phyloP scores from a whole-genome alignment of 129 eudicot species.

The Helichrysum umbraculigerum region DNA sequence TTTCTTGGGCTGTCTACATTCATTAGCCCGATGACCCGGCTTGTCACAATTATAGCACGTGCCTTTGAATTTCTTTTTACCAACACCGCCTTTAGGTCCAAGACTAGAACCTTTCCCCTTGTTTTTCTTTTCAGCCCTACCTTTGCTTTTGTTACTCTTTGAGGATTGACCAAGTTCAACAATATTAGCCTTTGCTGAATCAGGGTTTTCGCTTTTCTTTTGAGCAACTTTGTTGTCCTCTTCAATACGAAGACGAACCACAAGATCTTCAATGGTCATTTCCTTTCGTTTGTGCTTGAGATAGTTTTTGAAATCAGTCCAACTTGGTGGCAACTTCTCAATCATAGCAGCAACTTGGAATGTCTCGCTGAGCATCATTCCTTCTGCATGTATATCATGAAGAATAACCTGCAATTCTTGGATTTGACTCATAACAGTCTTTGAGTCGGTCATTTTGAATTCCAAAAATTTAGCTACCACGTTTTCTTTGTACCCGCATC shows the following conservation, averaged over 20 bases:
- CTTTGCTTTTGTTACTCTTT: not conserved
- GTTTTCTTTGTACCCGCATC: too few species aligned
- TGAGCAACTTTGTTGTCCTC: not conserved
- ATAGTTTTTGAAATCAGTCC: not conserved
- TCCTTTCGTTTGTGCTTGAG: not conserved
- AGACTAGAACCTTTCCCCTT: not conserved
- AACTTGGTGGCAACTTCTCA: not conserved
- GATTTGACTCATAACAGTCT: not conserved
- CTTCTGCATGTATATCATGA: not conserved
- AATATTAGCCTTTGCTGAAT: not conserved
- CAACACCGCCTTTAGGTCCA: not conserved
- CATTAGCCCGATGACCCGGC: not conserved
- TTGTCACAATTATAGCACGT: not conserved
- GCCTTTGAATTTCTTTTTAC: not conserved
- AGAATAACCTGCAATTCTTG: constrained; percentile 1
- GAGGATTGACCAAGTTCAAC: not conserved
- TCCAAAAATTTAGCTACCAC: not conserved
- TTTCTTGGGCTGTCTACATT: not conserved
- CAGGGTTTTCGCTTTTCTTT: not conserved
- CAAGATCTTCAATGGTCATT: not conserved
- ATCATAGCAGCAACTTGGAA: constrained; percentile 3
- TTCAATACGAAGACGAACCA: constrained; percentile 2
- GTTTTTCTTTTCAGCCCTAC: not conserved
- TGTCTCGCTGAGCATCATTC: not conserved
- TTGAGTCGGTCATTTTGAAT: not conserved